Conservation (phyloP, 345 rosid genomes). For the Hypericum perforatum region DNA sequence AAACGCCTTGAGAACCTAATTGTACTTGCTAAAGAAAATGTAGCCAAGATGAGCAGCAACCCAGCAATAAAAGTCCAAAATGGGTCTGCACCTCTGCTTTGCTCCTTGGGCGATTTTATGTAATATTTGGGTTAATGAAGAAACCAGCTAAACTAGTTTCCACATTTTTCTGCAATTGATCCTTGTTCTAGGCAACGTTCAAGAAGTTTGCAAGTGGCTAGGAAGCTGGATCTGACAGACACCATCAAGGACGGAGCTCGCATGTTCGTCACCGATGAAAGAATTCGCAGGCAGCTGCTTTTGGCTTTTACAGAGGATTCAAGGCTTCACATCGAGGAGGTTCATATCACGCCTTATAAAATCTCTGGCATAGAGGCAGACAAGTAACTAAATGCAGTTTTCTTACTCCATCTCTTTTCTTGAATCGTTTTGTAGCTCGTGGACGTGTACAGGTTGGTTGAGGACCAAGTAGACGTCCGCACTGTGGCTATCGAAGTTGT, state of each 20-base stretch:
- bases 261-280: constrained; percentile 69
- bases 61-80: constrained; percentile 56
- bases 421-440: constrained; percentile 44
- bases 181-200: constrained; percentile 33
- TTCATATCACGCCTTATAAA: constrained; percentile 6
- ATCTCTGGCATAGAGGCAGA: too few relatives aligned
- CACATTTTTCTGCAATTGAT: background rate
- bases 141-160: constrained; percentile 1
- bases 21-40: constrained; percentile 89
- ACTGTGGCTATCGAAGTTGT: constrained; percentile 64
- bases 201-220: constrained; percentile 27
- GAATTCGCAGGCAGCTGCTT: constrained; percentile 84
- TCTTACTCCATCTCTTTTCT: background rate
- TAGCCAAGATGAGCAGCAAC: constrained; percentile 85
- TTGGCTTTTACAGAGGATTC: constrained; percentile 92
- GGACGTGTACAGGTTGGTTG: constrained; percentile 78
- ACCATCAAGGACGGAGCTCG: constrained; percentile 94
- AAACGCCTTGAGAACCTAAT: constrained; percentile 85
- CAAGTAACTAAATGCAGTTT: too few relatives aligned
- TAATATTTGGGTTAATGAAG: constrained; percentile 1
- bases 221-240: constrained; percentile 73
- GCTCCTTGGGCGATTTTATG: constrained; percentile 6
- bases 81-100: constrained; percentile 29
- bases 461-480: constrained; percentile 68
- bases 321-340: constrained; percentile 94